Conservation (phyloP, 352 stramenopile species). For the Globisporangium okanoganense region DNA sequence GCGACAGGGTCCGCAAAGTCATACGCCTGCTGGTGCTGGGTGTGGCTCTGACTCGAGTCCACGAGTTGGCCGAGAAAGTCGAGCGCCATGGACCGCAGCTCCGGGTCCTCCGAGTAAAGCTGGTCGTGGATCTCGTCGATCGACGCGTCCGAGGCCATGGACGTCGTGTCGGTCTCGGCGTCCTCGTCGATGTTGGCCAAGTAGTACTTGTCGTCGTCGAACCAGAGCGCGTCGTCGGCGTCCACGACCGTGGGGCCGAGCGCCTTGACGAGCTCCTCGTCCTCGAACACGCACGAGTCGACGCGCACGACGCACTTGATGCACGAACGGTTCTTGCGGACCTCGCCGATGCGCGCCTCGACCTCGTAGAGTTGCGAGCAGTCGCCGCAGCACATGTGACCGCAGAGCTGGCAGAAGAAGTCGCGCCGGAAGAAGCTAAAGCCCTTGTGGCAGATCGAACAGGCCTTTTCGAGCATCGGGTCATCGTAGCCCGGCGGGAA, state of each 20-base stretch:
- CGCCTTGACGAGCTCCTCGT: slow-evolving; percentile 38
- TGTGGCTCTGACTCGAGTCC: slow-evolving; percentile 5
- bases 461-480: slow-evolving; percentile 22
- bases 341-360: slow-evolving; percentile 29
- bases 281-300: slow-evolving; percentile 40
- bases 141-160: slow-evolving; percentile 35
- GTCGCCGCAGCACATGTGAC: slow-evolving; percentile 36
- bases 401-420: slow-evolving; percentile 52
- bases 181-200: slow-evolving; percentile 14
- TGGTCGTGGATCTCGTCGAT: slow-evolving; percentile 30
- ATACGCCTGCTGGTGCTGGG: not conserved
- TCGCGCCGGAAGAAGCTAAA: slow-evolving; percentile 44
- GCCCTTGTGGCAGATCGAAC: slow-evolving; percentile 40
- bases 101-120: slow-evolving; percentile 37
- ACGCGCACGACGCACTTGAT: slow-evolving; percentile 41
- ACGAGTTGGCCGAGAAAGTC: slow-evolving; percentile 42
- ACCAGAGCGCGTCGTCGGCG: slow-evolving; percentile 36
- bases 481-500: slow-evolving; percentile 38
- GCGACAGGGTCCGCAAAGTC: slow-evolving; percentile 10
- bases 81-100: slow-evolving; percentile 31
- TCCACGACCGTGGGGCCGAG: slow-evolving; percentile 42
- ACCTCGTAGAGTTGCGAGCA: slow-evolving; percentile 45
- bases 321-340: slow-evolving; percentile 40
- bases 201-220: slow-evolving; percentile 19
- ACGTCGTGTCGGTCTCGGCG: slow-evolving; percentile 23